Conservation (phyloP, 768 basidiomycete genomes). For the Mycena maculata region DNA sequence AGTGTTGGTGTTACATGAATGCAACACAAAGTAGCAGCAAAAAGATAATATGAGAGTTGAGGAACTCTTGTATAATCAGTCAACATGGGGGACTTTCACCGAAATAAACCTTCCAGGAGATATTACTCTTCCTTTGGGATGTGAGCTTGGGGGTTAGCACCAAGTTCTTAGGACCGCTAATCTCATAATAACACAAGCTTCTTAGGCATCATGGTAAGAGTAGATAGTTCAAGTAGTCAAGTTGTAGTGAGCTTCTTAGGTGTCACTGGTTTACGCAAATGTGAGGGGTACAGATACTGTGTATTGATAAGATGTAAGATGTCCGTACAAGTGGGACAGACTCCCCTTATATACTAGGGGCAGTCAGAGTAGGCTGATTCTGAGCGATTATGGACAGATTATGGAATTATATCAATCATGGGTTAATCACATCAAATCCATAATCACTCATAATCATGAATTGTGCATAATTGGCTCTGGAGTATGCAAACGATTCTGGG, state of each 20-base stretch:
- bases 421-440: too few species aligned
- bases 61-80: slow-evolving; percentile 5
- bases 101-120: not conserved
- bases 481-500: too few species aligned
- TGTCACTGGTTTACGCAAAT: slow-evolving; percentile 1
- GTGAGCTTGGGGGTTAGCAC: not conserved
- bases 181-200: not conserved
- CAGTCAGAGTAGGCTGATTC: too few species aligned
- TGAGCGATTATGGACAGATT: too few species aligned
- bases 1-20: not conserved
- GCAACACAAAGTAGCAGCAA: not conserved
- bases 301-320: not conserved
- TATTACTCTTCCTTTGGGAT: not conserved
- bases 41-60: not conserved
- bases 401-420: too few species aligned
- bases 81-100: too few species aligned
- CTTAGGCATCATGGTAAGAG: not conserved
- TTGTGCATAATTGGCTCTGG: too few species aligned
- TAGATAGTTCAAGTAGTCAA: not conserved
- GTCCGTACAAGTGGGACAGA: too few species aligned
- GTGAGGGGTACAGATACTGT: not conserved
- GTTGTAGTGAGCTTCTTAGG: not conserved
- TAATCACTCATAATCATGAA: too few species aligned
- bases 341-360: too few species aligned
- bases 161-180: slow-evolving; percentile 3